Conservation (phyloP, 83 land plant species). For the Diphasiastrum complanatum region DNA sequence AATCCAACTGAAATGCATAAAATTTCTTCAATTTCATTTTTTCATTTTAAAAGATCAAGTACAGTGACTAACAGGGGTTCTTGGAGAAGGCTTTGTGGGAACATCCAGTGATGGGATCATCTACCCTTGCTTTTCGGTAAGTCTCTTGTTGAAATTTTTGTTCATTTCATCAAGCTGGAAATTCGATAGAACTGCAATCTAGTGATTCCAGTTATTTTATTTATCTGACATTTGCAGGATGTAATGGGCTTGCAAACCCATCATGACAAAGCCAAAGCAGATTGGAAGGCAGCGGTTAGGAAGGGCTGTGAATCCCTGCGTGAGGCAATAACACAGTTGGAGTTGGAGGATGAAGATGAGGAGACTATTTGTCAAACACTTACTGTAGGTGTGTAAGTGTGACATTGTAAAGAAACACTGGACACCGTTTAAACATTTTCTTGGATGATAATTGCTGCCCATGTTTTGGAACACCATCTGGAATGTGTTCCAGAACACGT, state of each 20-base stretch:
- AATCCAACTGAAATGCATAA: no score
- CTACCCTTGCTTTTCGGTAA: conserved; percentile 20
- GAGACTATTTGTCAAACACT: background rate
- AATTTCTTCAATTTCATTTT: background rate
- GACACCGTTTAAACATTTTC: no score
- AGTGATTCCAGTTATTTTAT: background rate
- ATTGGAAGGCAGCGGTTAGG: conserved; percentile 31
- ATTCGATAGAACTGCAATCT: background rate
- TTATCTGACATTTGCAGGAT: conserved; percentile 20
- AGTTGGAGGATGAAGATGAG: background rate
- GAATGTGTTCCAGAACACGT: no score
- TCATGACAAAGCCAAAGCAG: conserved; percentile 16
- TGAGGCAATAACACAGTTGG: conserved; percentile 3
- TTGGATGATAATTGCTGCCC: no score
- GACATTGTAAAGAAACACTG: no score
- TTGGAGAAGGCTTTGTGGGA: background rate
- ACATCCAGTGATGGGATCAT: conserved; percentile 17
- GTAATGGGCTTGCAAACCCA: conserved; percentile 32
- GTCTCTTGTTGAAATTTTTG: background rate
- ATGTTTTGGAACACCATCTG: no score
- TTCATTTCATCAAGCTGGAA: background rate
- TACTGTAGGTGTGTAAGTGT: no score
- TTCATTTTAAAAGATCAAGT: background rate
- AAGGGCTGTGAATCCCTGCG: conserved; percentile 24
- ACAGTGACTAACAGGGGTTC: background rate